Evolutionary conservation across 2,329 filamentous ascomycete species (phyloP).

Genomic region (Lecanosticta acicola): DNA sequence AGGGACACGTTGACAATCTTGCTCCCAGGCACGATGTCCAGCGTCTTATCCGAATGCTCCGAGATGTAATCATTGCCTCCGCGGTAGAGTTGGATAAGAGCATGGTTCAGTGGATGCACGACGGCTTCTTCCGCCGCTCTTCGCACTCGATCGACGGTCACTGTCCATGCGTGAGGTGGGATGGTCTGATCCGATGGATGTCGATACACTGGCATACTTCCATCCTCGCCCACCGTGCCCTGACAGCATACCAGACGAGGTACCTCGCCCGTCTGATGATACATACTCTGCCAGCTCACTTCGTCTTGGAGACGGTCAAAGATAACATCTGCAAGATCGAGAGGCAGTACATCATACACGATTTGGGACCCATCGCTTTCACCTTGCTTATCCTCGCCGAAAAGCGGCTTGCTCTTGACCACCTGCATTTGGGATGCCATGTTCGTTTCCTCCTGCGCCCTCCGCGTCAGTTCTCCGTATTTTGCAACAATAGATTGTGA

Average conservation of each 20-base stretch:
- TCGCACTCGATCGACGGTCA: slow-evolving; percentile 64
- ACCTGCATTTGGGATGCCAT: not conserved
- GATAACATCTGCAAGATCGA: slow-evolving; percentile 45
- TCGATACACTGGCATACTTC: slow-evolving; percentile 82
- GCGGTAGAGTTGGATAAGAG: slow-evolving; percentile 89
- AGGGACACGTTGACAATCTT: slow-evolving; percentile 90
- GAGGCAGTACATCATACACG: slow-evolving; percentile 62
- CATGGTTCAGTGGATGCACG: slow-evolving; percentile 82
- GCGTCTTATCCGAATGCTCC: slow-evolving; percentile 93
- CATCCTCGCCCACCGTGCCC: slow-evolving; percentile 68
- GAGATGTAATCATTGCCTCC: slow-evolving; percentile 84
- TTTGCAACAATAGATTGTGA: slow-evolving; percentile 8
- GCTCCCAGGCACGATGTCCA: slow-evolving; percentile 76
- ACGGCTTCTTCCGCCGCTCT: slow-evolving; percentile 63
- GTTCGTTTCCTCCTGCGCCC: slow-evolving; percentile 4
- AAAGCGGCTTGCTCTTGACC: slow-evolving; percentile 16
- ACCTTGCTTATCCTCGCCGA: slow-evolving; percentile 23
- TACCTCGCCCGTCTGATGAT: slow-evolving; percentile 83
- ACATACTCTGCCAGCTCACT: slow-evolving; percentile 86
- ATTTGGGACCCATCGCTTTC: slow-evolving; percentile 70
- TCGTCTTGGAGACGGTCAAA: slow-evolving; percentile 69
- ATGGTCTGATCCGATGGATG: slow-evolving; percentile 88
- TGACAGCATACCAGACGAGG: slow-evolving; percentile 88
- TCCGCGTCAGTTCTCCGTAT: slow-evolving; percentile 12
- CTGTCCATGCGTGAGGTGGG: slow-evolving; percentile 68